Base-by-base conservation (phyloP, 345 rosid species). In the Atalantia buxifolia region DNA sequence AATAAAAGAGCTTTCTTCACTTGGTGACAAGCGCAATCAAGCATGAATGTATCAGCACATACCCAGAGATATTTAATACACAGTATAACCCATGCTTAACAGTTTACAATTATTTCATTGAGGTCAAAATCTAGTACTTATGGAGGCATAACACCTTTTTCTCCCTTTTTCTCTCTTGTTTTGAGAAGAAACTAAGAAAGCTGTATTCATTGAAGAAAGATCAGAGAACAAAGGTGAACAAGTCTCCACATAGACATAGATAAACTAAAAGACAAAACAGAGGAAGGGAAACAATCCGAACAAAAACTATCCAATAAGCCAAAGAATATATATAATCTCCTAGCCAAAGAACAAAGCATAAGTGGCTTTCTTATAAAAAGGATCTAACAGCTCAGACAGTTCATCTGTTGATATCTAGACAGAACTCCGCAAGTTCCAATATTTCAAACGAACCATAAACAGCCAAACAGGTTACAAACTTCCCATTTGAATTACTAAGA, bases 361-460 rank as follows among this genome's bases (percentile, higher is more conserved):
- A 40, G 35, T n/a, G 16, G 65, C n/a, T 55, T 66, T 33, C 35
- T 31, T 4, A 35, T 36, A 18, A 24, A 7, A 76, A 24, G 24
- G 55, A 33, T 66, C 63, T 24, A 67, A 36, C 25, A 25, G 25
- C 25, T 25, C 33, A 45, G 14, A 35, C 7, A 35, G 64, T 66
- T 76, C n/a, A 45, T 62, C 78, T 35, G 63, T 76, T 25, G 24
- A 13, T 45, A 66, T 66, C 10, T 55, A 35, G 65, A 66, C 66
- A 66, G 56, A 66, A 7, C 33, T n/a, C 62, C 16, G 28, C 36
- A 61, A 64, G 9, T 59, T 22, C 53, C 25, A 27, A 71, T 66
- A 65, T 65, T 55, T 38, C n/a, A 36, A 61, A 69, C 35, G 56
- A 48, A 72, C 69, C 63, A 72, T 72, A 62, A 67, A 70, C 66